phyloP scores from a whole-genome alignment of 495 filamentous ascomycete species.

The Aspergillus incahuasiensis region DNA sequence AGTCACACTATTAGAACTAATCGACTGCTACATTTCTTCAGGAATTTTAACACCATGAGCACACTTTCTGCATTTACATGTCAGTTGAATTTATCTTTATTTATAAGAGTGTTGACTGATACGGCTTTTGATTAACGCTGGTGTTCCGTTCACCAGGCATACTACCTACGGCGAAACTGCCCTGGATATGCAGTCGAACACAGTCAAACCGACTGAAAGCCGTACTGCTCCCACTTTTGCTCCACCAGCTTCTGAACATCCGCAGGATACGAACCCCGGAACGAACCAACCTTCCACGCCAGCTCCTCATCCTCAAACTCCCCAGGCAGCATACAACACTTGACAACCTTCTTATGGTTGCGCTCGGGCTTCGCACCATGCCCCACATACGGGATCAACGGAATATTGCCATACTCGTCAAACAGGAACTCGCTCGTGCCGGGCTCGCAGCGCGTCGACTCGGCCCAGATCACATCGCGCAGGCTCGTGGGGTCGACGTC shows the following conservation, averaged over 20 bases:
- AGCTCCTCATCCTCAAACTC: slow-evolving; percentile 26
- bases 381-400: slow-evolving; percentile 36
- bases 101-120: no score
- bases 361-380: slow-evolving; percentile 24
- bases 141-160: no score
- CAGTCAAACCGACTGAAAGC: slow-evolving; percentile 17
- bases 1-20: no score
- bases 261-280: slow-evolving; percentile 32
- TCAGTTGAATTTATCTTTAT: no score
- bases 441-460: slow-evolving; percentile 36
- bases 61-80: no score
- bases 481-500: slow-evolving; percentile 35
- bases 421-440: slow-evolving; percentile 32
- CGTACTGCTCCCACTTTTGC: slow-evolving; percentile 28
- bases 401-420: slow-evolving; percentile 35
- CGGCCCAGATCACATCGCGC: slow-evolving; percentile 41
- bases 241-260: slow-evolving; percentile 30
- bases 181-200: no score
- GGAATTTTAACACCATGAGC: no score
- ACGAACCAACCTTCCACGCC: slow-evolving; percentile 28
- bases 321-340: slow-evolving; percentile 32
- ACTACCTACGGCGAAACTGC: no score
- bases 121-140: no score
- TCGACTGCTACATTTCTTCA: no score
- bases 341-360: slow-evolving; percentile 37